Conservation (phyloP, 106 monocot genomes). For the Allium cepa region DNA sequence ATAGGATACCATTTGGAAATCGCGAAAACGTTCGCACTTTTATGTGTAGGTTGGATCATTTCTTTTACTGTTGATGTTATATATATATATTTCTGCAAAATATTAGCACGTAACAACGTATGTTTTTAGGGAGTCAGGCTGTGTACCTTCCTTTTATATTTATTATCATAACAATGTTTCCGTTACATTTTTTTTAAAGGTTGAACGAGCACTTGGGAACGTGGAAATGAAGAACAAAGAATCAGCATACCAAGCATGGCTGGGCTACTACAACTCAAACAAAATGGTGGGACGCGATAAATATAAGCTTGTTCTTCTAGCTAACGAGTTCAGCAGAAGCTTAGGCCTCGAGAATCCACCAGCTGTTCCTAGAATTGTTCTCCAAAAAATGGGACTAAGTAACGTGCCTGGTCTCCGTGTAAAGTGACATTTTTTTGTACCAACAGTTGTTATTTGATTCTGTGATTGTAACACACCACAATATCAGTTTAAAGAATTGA, state of each 20-base stretch:
- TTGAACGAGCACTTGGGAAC: slow-evolving; percentile 48
- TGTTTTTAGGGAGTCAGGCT: too few relatives aligned
- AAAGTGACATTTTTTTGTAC: slow-evolving; percentile 1
- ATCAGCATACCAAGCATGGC: slow-evolving; percentile 75
- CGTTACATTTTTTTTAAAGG: slow-evolving; percentile 15
- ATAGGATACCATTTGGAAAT: too few relatives aligned
- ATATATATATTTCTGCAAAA: too few relatives aligned
- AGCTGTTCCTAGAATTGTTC: slow-evolving; percentile 35
- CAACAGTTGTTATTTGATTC: too few relatives aligned
- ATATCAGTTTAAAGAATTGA: too few relatives aligned
- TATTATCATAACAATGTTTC: too few relatives aligned
- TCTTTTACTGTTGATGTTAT: too few relatives aligned
- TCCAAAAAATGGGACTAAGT: slow-evolving; percentile 72
- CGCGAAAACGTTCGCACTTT: too few relatives aligned
- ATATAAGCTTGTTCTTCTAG: slow-evolving; percentile 35
- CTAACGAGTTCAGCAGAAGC: slow-evolving; percentile 69
- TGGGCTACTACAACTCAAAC: slow-evolving; percentile 73
- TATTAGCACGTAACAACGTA: too few relatives aligned
- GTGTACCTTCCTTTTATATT: too few relatives aligned
- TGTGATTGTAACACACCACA: too few relatives aligned
- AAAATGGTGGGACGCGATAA: slow-evolving; percentile 56
- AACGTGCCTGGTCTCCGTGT: slow-evolving; percentile 51
- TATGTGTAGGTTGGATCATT: too few relatives aligned
- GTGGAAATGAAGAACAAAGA: slow-evolving; percentile 68
- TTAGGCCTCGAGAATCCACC: slow-evolving; percentile 74